Conservation (phyloP, 2,329 filamentous ascomycete species). For the Colletotrichum sp. region DNA sequence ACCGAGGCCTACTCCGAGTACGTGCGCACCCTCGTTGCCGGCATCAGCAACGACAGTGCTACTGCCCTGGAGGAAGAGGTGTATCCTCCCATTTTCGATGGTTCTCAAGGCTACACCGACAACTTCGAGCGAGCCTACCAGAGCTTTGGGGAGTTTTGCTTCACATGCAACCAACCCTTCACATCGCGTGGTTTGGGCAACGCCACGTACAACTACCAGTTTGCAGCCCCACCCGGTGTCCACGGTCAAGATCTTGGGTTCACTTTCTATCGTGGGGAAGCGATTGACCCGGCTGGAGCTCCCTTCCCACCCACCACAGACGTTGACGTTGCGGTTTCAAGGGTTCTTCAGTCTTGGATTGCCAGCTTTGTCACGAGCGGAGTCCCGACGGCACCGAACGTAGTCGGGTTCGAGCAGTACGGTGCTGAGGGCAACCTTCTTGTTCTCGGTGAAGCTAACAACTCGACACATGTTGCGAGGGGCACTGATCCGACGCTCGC, state of each 20-base stretch:
- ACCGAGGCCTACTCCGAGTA: not conserved
- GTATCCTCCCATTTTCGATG: not conserved
- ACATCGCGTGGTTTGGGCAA: not conserved
- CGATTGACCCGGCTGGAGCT: not conserved
- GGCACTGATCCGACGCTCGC: not conserved
- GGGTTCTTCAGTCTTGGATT: not conserved
- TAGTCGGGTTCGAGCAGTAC: not conserved
- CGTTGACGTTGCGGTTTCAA: not conserved
- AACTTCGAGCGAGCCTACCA: not conserved
- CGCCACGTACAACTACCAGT: not conserved
- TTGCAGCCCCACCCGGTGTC: not conserved
- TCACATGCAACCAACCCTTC: not conserved
- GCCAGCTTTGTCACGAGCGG: not conserved
- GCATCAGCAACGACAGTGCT: not conserved
- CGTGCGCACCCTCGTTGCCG: not conserved
- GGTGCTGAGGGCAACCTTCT: not conserved
- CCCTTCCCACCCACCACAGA: not conserved
- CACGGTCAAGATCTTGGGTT: not conserved
- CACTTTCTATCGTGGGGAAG: not conserved
- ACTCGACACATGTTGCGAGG: not conserved
- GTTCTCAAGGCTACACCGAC: not conserved
- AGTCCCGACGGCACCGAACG: not conserved
- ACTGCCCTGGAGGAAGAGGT: not conserved
- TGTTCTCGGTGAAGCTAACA: not conserved
- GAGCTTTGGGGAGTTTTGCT: not conserved